A percentile compares a stretch with the other conserved stretches of the same genome.
Conservation (phyloP, 306 rosid genomes). For the Morella rubra region DNA sequence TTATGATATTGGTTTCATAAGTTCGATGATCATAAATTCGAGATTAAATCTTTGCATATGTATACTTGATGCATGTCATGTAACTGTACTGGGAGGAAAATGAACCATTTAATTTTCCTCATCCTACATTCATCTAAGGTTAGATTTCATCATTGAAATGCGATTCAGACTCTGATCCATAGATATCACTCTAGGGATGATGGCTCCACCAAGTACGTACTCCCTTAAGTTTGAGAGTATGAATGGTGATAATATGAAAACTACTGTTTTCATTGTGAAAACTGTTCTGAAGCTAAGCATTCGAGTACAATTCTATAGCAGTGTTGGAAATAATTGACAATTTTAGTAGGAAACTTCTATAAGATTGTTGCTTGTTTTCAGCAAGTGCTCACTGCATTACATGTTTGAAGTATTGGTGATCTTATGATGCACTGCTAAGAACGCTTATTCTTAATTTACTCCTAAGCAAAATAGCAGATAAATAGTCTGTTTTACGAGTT, state of each 20-base stretch:
- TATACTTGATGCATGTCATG: neutral
- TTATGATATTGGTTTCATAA: constrained; percentile 6
- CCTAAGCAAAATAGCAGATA: neutral
- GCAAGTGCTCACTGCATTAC: neutral
- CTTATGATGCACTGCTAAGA: neutral
- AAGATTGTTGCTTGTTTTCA: constrained; percentile 7
- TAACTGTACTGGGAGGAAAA: neutral
- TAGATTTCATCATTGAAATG: neutral
- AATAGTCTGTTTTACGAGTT: constrained; percentile 16
- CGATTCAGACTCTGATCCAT: neutral
- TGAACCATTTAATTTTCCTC: neutral
- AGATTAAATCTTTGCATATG: neutral
- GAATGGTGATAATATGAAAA: neutral
- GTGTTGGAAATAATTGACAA: neutral
- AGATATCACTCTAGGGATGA: neutral
- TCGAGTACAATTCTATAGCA: neutral
- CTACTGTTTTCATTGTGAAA: neutral
- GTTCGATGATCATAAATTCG: neutral
- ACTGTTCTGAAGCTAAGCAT: neutral
- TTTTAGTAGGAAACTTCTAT: neutral
- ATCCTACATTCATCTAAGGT: neutral
- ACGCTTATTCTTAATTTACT: neutral
- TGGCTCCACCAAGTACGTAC: neutral
- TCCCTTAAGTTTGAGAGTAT: neutral
- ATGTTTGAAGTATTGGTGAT: neutral